Conservation (phyloP, 2,329 filamentous ascomycete species). For the Pseudocercospora ulei region DNA sequence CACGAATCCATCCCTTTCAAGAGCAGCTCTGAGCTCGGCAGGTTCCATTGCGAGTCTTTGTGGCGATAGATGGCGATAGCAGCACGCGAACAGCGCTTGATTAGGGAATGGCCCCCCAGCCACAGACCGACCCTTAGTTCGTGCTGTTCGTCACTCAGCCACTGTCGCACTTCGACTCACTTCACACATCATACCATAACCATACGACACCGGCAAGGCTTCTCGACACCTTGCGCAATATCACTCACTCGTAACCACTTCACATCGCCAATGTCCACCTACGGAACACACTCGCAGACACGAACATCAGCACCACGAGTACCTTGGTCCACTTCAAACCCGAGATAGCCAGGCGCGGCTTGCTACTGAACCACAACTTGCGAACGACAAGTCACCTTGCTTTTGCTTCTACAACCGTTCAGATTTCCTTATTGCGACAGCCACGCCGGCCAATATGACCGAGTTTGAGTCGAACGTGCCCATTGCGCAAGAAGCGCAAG, state of each 20-base stretch:
- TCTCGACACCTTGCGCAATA: slow-evolving; percentile 6
- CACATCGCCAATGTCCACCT: slow-evolving; percentile 26
- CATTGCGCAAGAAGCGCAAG: slow-evolving; percentile 15
- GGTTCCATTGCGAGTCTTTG: slow-evolving; percentile 13
- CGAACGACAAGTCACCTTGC: background rate
- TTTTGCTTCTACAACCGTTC: slow-evolving; percentile 10
- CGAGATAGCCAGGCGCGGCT: slow-evolving; percentile 20
- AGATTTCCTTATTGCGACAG: slow-evolving; percentile 11
- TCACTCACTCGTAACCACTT: slow-evolving; percentile 7
- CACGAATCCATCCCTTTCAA: slow-evolving; percentile 66
- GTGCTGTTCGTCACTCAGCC: slow-evolving; percentile 2
- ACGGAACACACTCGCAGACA: slow-evolving; percentile 14
- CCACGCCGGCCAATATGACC: slow-evolving; percentile 14
- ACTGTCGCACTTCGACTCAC: slow-evolving; percentile 6
- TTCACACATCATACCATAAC: slow-evolving; percentile 6
- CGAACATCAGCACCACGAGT: slow-evolving; percentile 18
- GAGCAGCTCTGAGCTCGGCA: slow-evolving; percentile 41
- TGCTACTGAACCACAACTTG: slow-evolving; percentile 11
- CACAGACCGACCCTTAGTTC: too few species aligned
- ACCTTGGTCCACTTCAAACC: slow-evolving; percentile 23
- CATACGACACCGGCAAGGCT: slow-evolving; percentile 5
- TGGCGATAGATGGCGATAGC: slow-evolving; percentile 3
- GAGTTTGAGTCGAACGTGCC: slow-evolving; percentile 18
- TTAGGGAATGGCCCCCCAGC: background rate
- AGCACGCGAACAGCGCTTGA: slow-evolving; percentile 1